A percentile compares a stretch with the other conserved stretches of the same genome.
These are phyloP conservation scores for Dictyostelium firmibasis DNA, from an alignment of 78 protist species.

Conservation along the genomic window DNA sequence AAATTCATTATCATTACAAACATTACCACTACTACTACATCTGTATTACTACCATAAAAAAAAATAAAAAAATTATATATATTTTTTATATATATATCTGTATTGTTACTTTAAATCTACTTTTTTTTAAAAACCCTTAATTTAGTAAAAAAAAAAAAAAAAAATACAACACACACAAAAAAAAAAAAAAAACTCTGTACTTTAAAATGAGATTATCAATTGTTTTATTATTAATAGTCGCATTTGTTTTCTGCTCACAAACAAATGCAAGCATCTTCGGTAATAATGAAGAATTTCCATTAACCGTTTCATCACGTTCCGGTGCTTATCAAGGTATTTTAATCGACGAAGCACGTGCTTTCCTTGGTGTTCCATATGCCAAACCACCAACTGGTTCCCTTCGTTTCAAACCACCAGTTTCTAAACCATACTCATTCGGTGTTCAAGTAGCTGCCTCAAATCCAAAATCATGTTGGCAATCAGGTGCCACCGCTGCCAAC, in stretches of 20 bases:
- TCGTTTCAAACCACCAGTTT: conserved; percentile 77
- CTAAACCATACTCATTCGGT: not conserved
- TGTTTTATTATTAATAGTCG: not conserved
- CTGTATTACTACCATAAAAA: not conserved
- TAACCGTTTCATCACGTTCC: not conserved
- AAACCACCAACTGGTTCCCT: conserved; percentile 81
- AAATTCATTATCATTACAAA: not conserved
- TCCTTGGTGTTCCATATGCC: conserved; percentile 83
- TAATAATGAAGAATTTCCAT: conserved; percentile 1
- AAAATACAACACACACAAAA: not conserved
- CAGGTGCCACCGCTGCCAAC: conserved; percentile 7
- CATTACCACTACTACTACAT: not conserved
- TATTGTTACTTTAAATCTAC: not conserved
- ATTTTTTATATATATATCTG: not conserved
- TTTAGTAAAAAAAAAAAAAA: not conserved
- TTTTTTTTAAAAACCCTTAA: not conserved
- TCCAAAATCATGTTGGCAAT: conserved; percentile 48
- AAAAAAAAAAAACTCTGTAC: not conserved
- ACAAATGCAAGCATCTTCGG: not conserved
- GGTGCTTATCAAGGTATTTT: not conserved
- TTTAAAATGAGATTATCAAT: conserved; percentile 1
- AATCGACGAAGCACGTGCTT: conserved; percentile 49
- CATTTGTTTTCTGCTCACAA: not conserved
- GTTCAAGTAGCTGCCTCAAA: not conserved
- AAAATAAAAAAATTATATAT: not conserved